These are phyloP conservation scores for Buddleja alternifolia DNA, from an alignment of 257 asterid genomes.

Conservation along the genomic window DNA sequence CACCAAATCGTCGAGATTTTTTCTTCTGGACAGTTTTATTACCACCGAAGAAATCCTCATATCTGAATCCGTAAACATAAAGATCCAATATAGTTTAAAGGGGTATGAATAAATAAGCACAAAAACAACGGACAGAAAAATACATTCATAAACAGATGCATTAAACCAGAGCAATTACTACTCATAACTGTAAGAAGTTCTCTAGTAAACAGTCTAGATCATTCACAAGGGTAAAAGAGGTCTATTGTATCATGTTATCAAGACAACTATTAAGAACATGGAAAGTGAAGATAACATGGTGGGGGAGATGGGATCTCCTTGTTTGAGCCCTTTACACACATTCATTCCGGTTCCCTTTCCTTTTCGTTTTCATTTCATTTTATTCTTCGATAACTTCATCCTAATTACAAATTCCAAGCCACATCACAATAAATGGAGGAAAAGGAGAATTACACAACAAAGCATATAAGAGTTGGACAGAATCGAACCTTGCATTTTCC, in stretches of 20 bases:
- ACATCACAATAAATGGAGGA: not conserved
- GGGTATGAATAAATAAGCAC: not conserved
- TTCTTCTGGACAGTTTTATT: constrained; percentile 49
- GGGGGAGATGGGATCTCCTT: not conserved
- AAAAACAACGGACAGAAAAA: constrained; percentile 20
- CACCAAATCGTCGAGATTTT: constrained; percentile 46
- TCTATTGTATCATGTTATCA: not conserved
- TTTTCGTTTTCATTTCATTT: not conserved
- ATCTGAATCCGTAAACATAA: constrained; percentile 49
- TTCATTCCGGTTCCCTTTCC: not conserved
- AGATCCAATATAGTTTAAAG: constrained; percentile 10
- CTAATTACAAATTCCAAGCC: not conserved
- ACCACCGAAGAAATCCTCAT: constrained; percentile 78
- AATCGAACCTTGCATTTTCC: constrained; percentile 61
- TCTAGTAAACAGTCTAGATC: too few species aligned
- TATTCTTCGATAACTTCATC: not conserved
- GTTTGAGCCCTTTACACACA: not conserved
- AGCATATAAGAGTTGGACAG: constrained; percentile 8
- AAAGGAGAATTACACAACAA: not conserved
- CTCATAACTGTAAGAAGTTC: constrained; percentile 1
- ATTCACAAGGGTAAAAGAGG: too few species aligned
- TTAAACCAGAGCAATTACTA: constrained; percentile 2
- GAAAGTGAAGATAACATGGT: not conserved
- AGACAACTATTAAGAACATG: not conserved
- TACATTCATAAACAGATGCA: constrained; percentile 1